Percentiles rank a stretch among this genome's conserved stretches.
phyloP scores from a whole-genome alignment of 1,284 basidiomycete species.

The Leccinum huronense region DNA sequence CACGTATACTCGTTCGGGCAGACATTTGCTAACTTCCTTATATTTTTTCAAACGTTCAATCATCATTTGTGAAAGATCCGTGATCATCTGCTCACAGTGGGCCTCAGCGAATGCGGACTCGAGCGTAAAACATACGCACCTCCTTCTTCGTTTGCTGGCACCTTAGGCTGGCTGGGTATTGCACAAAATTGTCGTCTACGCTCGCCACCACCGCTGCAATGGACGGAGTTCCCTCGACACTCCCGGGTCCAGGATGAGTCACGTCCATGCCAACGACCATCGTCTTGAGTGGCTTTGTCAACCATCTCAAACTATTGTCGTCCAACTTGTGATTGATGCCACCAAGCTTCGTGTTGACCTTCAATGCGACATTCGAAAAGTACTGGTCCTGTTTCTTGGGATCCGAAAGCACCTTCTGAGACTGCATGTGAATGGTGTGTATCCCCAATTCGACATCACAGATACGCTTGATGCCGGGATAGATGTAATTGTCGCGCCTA shows the following conservation, averaged over 20 bases:
- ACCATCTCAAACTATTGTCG: conserved; percentile 54
- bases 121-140: conserved; percentile 40
- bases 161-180: conserved; percentile 67
- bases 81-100: conserved; percentile 55
- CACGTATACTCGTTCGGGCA: conserved; percentile 55
- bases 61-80: conserved; percentile 62
- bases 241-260: conserved; percentile 67
- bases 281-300: conserved; percentile 55
- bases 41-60: conserved; percentile 62
- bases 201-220: conserved; percentile 80
- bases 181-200: conserved; percentile 61
- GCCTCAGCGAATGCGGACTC: neutral
- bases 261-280: conserved; percentile 79
- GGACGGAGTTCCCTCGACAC: conserved; percentile 66
- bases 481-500: conserved; percentile 63
- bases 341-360: conserved; percentile 69
- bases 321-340: conserved; percentile 73
- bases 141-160: conserved; percentile 69
- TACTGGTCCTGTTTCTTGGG: conserved; percentile 66
- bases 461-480: conserved; percentile 73
- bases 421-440: conserved; percentile 60
- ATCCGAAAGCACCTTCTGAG: conserved; percentile 56
- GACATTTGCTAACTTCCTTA: conserved; percentile 47
- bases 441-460: conserved; percentile 66
- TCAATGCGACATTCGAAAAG: conserved; percentile 50